These are phyloP conservation scores for Acanthamoeba healyi DNA, from an alignment of 208 protist species.

Conservation along the genomic window DNA sequence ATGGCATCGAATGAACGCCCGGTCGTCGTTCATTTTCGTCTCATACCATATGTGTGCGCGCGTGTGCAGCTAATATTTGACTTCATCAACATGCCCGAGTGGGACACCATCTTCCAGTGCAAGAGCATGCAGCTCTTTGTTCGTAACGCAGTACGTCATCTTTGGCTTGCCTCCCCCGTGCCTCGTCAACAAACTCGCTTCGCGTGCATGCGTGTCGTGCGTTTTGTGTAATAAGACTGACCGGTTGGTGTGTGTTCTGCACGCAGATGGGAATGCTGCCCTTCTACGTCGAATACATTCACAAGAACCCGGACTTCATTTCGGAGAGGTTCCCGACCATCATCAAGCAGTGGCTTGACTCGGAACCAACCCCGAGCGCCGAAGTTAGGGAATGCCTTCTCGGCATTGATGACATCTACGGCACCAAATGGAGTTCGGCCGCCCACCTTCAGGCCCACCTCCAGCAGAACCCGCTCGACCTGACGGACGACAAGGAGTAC, in stretches of 20 bases:
- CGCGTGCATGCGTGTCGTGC: too few species aligned
- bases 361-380: not conserved
- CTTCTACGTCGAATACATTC: constrained; percentile 54
- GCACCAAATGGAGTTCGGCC: not conserved
- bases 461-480: not conserved
- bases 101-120: constrained; percentile 51
- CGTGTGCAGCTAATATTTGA: not conserved
- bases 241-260: not conserved
- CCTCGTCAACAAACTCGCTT: too few species aligned
- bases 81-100: constrained; percentile 28
- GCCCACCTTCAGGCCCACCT: constrained; percentile 42
- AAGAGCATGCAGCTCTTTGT: constrained; percentile 42
- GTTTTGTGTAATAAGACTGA: too few species aligned
- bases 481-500: constrained; percentile 62
- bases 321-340: constrained; percentile 8
- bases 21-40: too few species aligned
- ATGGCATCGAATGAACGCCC: too few species aligned
- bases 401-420: not conserved
- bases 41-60: too few species aligned
- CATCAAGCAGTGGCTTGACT: constrained; percentile 30
- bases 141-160: constrained; percentile 16
- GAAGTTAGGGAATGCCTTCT: constrained; percentile 1
- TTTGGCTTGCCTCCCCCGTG: not conserved
- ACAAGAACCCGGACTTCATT: constrained; percentile 59
- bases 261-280: constrained; percentile 64